Evolutionary conservation across 2,329 filamentous ascomycete genomes (phyloP).

Genomic region (Nemania diffusa): DNA sequence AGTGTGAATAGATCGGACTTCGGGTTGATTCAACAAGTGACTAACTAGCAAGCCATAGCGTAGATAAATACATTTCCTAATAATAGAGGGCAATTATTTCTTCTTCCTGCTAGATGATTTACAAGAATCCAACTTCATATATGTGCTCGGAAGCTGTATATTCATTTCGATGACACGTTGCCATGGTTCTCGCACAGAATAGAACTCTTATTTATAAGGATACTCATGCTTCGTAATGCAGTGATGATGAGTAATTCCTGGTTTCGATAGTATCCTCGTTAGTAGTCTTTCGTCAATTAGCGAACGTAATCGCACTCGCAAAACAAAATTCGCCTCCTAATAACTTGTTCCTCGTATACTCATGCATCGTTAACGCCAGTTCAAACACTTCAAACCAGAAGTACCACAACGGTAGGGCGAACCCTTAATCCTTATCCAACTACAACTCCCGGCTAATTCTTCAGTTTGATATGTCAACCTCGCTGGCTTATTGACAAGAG

Average conservation of each 20-base stretch:
- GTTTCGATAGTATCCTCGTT: conserved; percentile 16
- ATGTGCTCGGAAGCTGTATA: background rate
- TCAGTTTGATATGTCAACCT: background rate
- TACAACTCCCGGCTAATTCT: background rate
- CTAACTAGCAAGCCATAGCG: background rate
- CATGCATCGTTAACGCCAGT: conserved; percentile 21
- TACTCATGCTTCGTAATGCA: conserved; percentile 1
- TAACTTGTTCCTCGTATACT: conserved; percentile 19
- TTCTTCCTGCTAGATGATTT: background rate
- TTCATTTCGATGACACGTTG: background rate
- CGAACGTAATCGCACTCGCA: conserved; percentile 14
- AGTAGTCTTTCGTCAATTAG: conserved; percentile 17
- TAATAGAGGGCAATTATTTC: background rate
- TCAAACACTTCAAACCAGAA: conserved; percentile 13
- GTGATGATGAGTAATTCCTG: conserved; percentile 6
- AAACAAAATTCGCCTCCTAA: conserved; percentile 14
- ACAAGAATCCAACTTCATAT: background rate
- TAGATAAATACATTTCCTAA: background rate
- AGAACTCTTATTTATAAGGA: background rate
- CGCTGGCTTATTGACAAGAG: background rate
- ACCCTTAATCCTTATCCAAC: background rate
- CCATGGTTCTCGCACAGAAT: background rate
- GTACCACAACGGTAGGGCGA: conserved; percentile 1
- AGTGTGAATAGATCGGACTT: background rate
- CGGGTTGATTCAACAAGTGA: background rate